Conservation (phyloP, 257 asterid genomes). For the Parsonsia alboflavescens region DNA sequence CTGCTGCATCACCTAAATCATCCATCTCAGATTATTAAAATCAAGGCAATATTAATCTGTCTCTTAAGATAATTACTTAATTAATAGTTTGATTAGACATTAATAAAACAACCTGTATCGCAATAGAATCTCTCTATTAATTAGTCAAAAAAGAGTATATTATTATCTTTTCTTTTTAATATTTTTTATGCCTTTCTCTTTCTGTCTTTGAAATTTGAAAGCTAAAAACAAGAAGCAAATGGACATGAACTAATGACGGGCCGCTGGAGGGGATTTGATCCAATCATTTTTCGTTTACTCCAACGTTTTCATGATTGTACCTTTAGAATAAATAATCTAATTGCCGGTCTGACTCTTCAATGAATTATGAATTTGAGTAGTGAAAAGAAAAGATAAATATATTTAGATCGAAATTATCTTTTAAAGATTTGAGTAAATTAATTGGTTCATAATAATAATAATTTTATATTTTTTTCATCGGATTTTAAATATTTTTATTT, state of each 20-base stretch:
- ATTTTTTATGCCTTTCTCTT: no score
- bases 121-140: not conserved
- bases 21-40: not conserved
- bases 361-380: no score
- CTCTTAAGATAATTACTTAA: not conserved
- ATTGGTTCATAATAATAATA: no score
- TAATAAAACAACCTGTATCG: not conserved
- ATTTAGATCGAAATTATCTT: no score
- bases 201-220: not conserved
- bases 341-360: no score
- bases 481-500: no score
- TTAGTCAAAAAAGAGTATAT: not conserved
- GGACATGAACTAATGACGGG: not conserved
- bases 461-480: no score
- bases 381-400: no score
- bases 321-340: no score
- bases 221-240: not conserved
- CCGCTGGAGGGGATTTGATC: not conserved
- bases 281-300: not conserved
- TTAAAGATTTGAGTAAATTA: no score
- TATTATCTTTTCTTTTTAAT: no score
- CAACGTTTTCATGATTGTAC: not conserved
- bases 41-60: no score
- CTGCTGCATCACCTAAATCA: slow-evolving; percentile 1
- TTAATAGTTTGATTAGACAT: not conserved